These are phyloP conservation scores for Fusarium sp. DNA, from an alignment of 2,329 filamentous ascomycete species.

Conservation along the genomic window DNA sequence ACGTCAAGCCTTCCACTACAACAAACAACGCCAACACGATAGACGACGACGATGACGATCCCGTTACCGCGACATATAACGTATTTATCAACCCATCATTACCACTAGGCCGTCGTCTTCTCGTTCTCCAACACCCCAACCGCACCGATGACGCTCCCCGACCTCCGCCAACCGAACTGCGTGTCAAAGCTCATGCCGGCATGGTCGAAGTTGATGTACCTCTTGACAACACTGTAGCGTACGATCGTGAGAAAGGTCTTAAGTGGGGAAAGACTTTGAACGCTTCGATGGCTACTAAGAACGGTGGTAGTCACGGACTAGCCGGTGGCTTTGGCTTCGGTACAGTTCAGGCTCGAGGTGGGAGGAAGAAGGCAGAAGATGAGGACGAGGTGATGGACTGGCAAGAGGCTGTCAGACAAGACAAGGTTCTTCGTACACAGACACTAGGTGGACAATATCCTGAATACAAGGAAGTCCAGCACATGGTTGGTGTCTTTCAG, in stretches of 20 bases:
- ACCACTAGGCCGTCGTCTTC: conserved; percentile 71
- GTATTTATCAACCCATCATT: conserved; percentile 85
- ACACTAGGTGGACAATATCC: conserved; percentile 87
- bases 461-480: conserved; percentile 76
- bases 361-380: conserved; percentile 55
- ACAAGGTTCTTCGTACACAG: conserved; percentile 80
- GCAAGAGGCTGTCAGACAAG: conserved; percentile 74
- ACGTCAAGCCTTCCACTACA: conserved; percentile 21
- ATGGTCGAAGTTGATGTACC: conserved; percentile 95
- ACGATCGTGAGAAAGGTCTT: conserved; percentile 85
- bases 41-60: conserved; percentile 68
- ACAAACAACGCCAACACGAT: conserved; percentile 16
- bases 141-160: conserved; percentile 67
- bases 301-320: conserved; percentile 74
- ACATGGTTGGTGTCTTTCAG: conserved; percentile 93
- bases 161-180: conserved; percentile 74
- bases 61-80: conserved; percentile 80
- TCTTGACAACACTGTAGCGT: conserved; percentile 76
- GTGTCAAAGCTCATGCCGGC: conserved; percentile 83
- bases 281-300: conserved; percentile 68
- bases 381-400: conserved; percentile 69
- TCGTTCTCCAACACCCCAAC: conserved; percentile 91
- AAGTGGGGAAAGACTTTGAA: conserved; percentile 84
- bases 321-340: conserved; percentile 79
- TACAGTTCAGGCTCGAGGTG: conserved; percentile 55